Conservation (phyloP, 2,329 filamentous ascomycete species). For the Aureobasidium mangrovei region DNA sequence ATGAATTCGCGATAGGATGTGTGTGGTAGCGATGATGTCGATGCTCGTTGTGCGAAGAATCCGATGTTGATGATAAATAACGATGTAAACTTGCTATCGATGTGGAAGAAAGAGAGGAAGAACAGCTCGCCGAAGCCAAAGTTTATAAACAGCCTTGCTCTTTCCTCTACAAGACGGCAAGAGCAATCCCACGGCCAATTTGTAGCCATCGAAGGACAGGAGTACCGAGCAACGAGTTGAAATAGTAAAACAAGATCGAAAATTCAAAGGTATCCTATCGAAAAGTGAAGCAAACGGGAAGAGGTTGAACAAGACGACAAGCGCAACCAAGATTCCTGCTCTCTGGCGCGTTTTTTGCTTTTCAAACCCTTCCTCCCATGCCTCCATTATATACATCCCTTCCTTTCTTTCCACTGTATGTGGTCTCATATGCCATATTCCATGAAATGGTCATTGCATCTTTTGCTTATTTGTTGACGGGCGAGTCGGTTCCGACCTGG, state of each 20-base stretch:
- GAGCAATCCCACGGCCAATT: too few relatives aligned
- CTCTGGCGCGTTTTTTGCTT: background rate
- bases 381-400: slow-evolving; percentile 10
- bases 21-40: too few relatives aligned
- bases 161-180: too few relatives aligned
- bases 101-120: too few relatives aligned
- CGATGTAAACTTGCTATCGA: too few relatives aligned
- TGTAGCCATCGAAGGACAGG: too few relatives aligned
- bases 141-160: too few relatives aligned
- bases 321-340: slow-evolving; percentile 10
- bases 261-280: slow-evolving; percentile 2
- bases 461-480: slow-evolving; percentile 39
- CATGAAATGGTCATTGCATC: background rate
- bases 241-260: background rate
- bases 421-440: background rate
- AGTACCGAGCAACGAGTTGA: background rate
- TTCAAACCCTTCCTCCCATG: background rate
- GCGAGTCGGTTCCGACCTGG: slow-evolving; percentile 32
- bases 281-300: background rate
- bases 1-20: too few relatives aligned
- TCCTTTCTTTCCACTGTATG: background rate
- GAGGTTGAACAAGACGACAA: background rate
- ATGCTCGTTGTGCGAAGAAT: too few relatives aligned
- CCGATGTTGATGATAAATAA: too few relatives aligned
- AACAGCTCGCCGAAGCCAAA: too few relatives aligned